These are phyloP conservation scores for Eremothecium cymbalariae DNA, from an alignment of 1,139 yeast species.

Conservation along the genomic window DNA sequence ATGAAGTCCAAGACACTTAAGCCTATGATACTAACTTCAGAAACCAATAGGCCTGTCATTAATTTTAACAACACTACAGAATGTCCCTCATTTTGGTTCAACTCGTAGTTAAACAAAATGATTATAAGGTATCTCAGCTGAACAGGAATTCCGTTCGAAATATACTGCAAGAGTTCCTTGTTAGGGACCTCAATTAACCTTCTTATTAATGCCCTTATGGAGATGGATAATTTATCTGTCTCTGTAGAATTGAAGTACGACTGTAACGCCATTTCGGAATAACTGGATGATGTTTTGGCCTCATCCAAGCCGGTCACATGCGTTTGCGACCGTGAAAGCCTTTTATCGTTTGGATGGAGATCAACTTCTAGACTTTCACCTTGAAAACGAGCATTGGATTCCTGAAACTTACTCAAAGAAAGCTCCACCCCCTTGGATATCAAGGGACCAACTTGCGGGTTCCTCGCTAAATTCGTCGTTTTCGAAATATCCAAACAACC, in stretches of 20 bases:
- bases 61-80: constrained; percentile 46
- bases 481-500: constrained; percentile 29
- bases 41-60: constrained; percentile 61
- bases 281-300: constrained; percentile 25
- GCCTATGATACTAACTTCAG: constrained; percentile 80
- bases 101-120: constrained; percentile 34
- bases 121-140: constrained; percentile 72
- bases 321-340: constrained; percentile 28
- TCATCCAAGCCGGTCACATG: constrained; percentile 21
- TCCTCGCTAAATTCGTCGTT: constrained; percentile 24
- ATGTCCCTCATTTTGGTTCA: constrained; percentile 20
- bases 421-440: constrained; percentile 22
- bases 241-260: constrained; percentile 45
- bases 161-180: constrained; percentile 46
- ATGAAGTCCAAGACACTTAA: constrained; percentile 78
- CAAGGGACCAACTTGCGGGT: constrained; percentile 25
- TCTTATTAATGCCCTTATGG: constrained; percentile 40
- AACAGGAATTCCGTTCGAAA: constrained; percentile 79
- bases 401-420: constrained; percentile 23
- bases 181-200: constrained; percentile 33
- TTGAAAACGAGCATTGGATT: constrained; percentile 21
- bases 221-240: constrained; percentile 41
- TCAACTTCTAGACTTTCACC: constrained; percentile 15
- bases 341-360: constrained; percentile 15
- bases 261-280: constrained; percentile 39